Percentiles rank a stretch among this genome's conserved stretches.
Conservation (phyloP, 805 yeast species). For the Candida maltosa region DNA sequence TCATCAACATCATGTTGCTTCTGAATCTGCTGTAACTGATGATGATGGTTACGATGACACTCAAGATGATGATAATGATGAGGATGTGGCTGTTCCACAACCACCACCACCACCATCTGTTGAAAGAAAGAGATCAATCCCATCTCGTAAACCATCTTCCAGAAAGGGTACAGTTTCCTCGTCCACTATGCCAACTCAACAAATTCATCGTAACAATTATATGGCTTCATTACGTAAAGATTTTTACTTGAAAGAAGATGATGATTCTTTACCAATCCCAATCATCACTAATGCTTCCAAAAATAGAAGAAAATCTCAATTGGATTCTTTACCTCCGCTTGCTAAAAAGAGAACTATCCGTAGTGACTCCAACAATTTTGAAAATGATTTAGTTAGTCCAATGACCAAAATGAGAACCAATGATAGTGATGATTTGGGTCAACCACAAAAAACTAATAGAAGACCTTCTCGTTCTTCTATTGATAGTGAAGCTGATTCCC, state of each 20-base stretch:
- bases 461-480: slow-evolving; percentile 35
- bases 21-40: slow-evolving; percentile 15
- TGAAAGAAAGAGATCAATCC: background rate
- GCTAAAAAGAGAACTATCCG: slow-evolving; percentile 11
- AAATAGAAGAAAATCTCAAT: slow-evolving; percentile 21
- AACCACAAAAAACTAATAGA: slow-evolving; percentile 15
- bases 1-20: no score
- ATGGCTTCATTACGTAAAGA: slow-evolving; percentile 16
- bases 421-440: slow-evolving; percentile 21
- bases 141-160: slow-evolving; percentile 1
- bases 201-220: slow-evolving; percentile 3
- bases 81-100: background rate
- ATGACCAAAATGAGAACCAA: slow-evolving; percentile 24
- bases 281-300: slow-evolving; percentile 12
- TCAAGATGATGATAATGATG: slow-evolving; percentile 1
- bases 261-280: slow-evolving; percentile 13
- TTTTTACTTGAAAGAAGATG: slow-evolving; percentile 16
- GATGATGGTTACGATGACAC: slow-evolving; percentile 7
- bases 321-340: slow-evolving; percentile 24
- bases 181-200: background rate
- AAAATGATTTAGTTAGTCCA: slow-evolving; percentile 24
- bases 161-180: background rate
- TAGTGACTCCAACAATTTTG: slow-evolving; percentile 14
- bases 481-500: slow-evolving; percentile 69
- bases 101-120: slow-evolving; percentile 4